These are phyloP conservation scores for Crocinoboletus sp. DNA, from an alignment of 1,284 basidiomycete species.

Conservation along the genomic window DNA sequence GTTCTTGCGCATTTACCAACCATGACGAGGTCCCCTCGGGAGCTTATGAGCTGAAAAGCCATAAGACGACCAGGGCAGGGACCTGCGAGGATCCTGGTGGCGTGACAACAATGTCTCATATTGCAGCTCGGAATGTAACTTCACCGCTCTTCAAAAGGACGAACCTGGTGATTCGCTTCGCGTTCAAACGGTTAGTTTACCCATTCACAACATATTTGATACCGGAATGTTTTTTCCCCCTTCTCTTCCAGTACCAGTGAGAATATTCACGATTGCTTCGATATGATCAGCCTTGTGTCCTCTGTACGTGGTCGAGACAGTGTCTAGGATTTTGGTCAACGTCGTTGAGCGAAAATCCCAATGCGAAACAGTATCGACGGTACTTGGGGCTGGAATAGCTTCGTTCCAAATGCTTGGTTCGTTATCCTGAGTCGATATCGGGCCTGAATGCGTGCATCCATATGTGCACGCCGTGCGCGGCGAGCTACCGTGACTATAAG, in stretches of 20 bases:
- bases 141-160: slow-evolving; percentile 23
- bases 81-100: not conserved
- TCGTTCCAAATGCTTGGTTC: too few relatives aligned
- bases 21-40: slow-evolving; percentile 20
- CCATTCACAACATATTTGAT: not conserved
- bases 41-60: slow-evolving; percentile 23
- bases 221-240: not conserved
- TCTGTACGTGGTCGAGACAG: too few relatives aligned
- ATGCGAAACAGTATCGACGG: too few relatives aligned
- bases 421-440: too few relatives aligned
- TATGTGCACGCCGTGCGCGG: too few relatives aligned
- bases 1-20: slow-evolving; percentile 10
- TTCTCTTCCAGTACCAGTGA: slow-evolving; percentile 21
- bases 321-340: too few relatives aligned
- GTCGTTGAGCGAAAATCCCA: too few relatives aligned
- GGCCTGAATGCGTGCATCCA: too few relatives aligned
- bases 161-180: slow-evolving; percentile 20
- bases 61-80: slow-evolving; percentile 17
- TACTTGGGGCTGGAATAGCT: too few relatives aligned
- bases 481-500: too few relatives aligned
- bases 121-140: slow-evolving; percentile 18
- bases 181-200: slow-evolving; percentile 19
- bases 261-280: slow-evolving; percentile 21
- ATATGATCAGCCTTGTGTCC: slow-evolving; percentile 14
- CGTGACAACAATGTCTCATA: slow-evolving; percentile 12